Conservation (phyloP, 2,329 filamentous ascomycete species). For the Penicillium sp. region DNA sequence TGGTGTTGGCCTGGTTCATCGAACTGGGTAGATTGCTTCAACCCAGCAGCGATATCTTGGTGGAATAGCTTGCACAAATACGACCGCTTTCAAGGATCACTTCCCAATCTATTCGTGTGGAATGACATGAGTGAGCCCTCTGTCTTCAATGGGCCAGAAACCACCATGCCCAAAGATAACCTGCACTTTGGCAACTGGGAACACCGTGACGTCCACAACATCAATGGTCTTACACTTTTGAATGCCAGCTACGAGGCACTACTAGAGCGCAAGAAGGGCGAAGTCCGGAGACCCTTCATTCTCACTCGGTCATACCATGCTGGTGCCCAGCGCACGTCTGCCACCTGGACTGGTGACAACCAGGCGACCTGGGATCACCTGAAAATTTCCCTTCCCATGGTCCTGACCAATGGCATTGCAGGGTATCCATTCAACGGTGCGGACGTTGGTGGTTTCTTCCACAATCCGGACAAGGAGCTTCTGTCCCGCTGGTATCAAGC, state of each 20-base stretch:
- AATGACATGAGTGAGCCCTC: constrained; percentile 99
- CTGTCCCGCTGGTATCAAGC: constrained; percentile 94
- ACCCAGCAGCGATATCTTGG: constrained; percentile 84
- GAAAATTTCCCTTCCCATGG: constrained; percentile 84
- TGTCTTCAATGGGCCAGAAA: constrained; percentile 96
- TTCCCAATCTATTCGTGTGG: constrained; percentile 88
- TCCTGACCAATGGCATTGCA: constrained; percentile 83
- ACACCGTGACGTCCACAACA: constrained; percentile 91
- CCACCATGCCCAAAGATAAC: constrained; percentile 98
- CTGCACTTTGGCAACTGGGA: constrained; percentile 88
- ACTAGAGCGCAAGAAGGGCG: constrained; percentile 76
- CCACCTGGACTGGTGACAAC: constrained; percentile 99
- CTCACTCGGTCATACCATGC: constrained; percentile 89
- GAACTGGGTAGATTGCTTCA: constrained; percentile 94
- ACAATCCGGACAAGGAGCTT: constrained; percentile 88
- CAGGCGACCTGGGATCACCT: constrained; percentile 89
- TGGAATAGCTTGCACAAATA: constrained; percentile 88
- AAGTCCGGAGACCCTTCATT: constrained; percentile 79
- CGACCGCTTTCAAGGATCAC: constrained; percentile 76
- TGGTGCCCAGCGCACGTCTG: constrained; percentile 80
- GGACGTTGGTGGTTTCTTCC: constrained; percentile 96
- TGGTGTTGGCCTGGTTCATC: constrained; percentile 99
- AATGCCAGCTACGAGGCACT: constrained; percentile 89
- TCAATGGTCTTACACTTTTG: constrained; percentile 91
- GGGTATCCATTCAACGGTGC: constrained; percentile 92